These are phyloP conservation scores for Thelonectria discophora DNA, from an alignment of 2,329 filamentous ascomycete genomes.

Conservation along the genomic window DNA sequence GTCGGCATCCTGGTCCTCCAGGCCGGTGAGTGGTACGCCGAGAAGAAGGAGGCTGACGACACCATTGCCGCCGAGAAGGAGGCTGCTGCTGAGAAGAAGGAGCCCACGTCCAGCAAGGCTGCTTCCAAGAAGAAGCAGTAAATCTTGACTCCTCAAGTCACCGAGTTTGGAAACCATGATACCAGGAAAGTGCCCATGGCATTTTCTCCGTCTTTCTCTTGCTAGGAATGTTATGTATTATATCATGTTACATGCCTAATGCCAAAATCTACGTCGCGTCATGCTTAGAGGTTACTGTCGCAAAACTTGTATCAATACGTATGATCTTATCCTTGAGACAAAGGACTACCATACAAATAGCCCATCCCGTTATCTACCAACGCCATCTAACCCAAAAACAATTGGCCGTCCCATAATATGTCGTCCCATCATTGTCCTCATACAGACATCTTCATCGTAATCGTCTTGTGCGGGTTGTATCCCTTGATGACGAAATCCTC, in stretches of 20 bases:
- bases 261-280: background rate
- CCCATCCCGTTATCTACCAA: slow-evolving; percentile 20
- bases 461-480: slow-evolving; percentile 89
- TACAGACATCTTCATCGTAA: slow-evolving; percentile 99
- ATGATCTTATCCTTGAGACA: background rate
- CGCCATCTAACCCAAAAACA: slow-evolving; percentile 29
- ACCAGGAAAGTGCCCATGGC: background rate
- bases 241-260: background rate
- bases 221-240: slow-evolving; percentile 6
- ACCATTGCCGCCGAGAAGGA: slow-evolving; percentile 66
- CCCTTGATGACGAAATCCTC: slow-evolving; percentile 89
- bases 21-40: slow-evolving; percentile 98
- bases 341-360: background rate
- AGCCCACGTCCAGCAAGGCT: slow-evolving; percentile 39
- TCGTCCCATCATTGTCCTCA: slow-evolving; percentile 8
- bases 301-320: no score
- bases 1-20: slow-evolving; percentile 93
- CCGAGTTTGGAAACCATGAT: slow-evolving; percentile 5
- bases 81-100: slow-evolving; percentile 44
- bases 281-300: no score
- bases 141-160: background rate
- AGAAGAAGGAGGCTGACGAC: slow-evolving; percentile 90
- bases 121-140: slow-evolving; percentile 51
- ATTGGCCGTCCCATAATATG: slow-evolving; percentile 3
- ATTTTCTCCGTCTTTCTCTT: background rate